Evolutionary conservation across 805 yeast species (phyloP).

Genomic region (Nakazawaea ambrosiae): DNA sequence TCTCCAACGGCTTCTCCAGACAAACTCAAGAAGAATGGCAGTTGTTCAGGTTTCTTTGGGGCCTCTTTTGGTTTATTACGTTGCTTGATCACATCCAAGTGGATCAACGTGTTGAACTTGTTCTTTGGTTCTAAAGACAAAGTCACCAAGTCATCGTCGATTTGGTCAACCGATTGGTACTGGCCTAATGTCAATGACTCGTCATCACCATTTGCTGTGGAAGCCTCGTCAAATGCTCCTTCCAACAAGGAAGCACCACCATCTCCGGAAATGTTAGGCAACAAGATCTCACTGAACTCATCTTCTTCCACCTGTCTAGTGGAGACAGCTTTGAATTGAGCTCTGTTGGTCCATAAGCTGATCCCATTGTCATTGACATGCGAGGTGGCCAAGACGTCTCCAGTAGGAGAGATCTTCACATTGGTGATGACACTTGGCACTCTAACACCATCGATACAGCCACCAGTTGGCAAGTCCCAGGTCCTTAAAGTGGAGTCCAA

Average conservation of each 20-base stretch:
- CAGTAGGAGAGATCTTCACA: constrained; percentile 75
- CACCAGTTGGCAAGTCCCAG: constrained; percentile 97
- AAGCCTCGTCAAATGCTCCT: constrained; percentile 60
- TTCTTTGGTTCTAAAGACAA: constrained; percentile 71
- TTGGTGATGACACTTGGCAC: constrained; percentile 76
- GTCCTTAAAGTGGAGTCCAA: constrained; percentile 86
- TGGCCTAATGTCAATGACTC: constrained; percentile 22
- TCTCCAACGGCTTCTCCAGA: constrained; percentile 67
- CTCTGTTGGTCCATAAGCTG: constrained; percentile 84
- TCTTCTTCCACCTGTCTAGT: constrained; percentile 71
- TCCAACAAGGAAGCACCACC: constrained; percentile 66
- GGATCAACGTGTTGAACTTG: constrained; percentile 70
- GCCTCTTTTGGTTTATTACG: constrained; percentile 89
- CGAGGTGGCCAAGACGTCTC: constrained; percentile 86
- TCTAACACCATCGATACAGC: constrained; percentile 87
- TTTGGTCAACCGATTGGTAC: constrained; percentile 54
- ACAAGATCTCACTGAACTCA: constrained; percentile 53
- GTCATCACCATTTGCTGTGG: no score
- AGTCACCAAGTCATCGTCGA: constrained; percentile 57
- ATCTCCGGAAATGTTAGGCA: constrained; percentile 78
- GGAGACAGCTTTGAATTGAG: constrained; percentile 74
- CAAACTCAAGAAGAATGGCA: constrained; percentile 73
- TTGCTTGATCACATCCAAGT: constrained; percentile 76
- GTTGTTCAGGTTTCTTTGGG: constrained; percentile 75
- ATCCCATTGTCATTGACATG: constrained; percentile 90